These are phyloP conservation scores for Theileria parva DNA, from an alignment of 169 alveolate species.

Conservation along the genomic window DNA sequence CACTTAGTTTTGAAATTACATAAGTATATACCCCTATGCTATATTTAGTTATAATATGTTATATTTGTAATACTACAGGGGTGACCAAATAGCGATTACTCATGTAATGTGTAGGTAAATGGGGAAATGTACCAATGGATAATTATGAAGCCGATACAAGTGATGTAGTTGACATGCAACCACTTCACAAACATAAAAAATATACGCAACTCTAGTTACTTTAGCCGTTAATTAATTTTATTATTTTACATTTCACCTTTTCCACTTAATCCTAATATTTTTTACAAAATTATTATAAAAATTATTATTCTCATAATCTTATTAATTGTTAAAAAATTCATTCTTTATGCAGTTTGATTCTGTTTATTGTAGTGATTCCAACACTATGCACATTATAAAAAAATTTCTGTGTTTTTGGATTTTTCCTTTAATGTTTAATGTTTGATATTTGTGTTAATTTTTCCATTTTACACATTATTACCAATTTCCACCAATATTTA, in stretches of 20 bases:
- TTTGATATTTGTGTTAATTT: not conserved
- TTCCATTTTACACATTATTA: not conserved
- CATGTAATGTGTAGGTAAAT: conserved; percentile 40
- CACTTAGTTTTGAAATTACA: no score
- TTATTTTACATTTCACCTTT: not conserved
- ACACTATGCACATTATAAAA: not conserved
- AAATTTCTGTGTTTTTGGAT: not conserved
- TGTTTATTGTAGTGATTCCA: not conserved
- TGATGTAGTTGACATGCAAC: conserved; percentile 29
- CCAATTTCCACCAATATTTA: not conserved
- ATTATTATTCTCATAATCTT: not conserved
- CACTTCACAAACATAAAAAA: conserved; percentile 37
- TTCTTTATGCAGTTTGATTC: not conserved
- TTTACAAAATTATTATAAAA: no score
- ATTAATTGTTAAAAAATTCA: not conserved
- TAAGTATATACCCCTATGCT: no score
- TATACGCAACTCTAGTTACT: conserved; percentile 16
- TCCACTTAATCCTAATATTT: not conserved
- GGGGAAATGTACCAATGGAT: conserved; percentile 70
- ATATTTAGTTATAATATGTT: no score
- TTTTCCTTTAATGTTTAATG: not conserved
- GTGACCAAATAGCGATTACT: not conserved
- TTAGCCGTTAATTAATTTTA: not conserved
- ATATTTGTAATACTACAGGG: not conserved
- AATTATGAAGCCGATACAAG: not conserved